These are phyloP conservation scores for Dimargaris cristalligena DNA, from an alignment of 192 early-diverging fungal species.

Conservation along the genomic window DNA sequence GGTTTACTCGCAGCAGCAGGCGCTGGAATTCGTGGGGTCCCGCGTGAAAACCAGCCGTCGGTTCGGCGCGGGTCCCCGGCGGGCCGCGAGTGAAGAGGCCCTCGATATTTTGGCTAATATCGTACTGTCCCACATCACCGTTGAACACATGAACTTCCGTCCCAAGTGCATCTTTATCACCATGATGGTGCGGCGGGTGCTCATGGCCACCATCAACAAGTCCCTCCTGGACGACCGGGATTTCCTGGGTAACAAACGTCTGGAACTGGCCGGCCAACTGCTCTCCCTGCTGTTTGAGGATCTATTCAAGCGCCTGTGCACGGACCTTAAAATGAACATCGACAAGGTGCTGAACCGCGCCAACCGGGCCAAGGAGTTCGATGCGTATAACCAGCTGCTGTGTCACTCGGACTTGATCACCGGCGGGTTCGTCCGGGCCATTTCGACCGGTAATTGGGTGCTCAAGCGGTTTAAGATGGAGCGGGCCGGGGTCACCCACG, in stretches of 20 bases:
- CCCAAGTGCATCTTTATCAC: constrained; percentile 86
- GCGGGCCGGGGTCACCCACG: constrained; percentile 90
- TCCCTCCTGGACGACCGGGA: constrained; percentile 88
- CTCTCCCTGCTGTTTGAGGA: constrained; percentile 92
- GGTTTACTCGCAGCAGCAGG: constrained; percentile 82
- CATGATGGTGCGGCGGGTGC: constrained; percentile 80
- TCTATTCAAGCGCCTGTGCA: constrained; percentile 87
- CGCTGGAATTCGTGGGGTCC: constrained; percentile 71
- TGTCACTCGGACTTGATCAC: constrained; percentile 74
- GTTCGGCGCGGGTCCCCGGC: constrained; percentile 27
- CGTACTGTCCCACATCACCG: constrained; percentile 80
- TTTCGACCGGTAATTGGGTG: constrained; percentile 96
- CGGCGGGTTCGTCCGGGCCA: constrained; percentile 76
- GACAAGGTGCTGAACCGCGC: constrained; percentile 82
- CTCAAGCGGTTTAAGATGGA: constrained; percentile 99
- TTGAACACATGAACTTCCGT: constrained; percentile 71
- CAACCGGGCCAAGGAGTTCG: constrained; percentile 74
- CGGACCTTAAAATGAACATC: constrained; percentile 71
- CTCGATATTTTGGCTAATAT: constrained; percentile 70
- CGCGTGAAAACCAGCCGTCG: constrained; percentile 54
- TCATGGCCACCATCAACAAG: constrained; percentile 67
- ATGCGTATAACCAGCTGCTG: constrained; percentile 58
- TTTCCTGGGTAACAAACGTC: constrained; percentile 94
- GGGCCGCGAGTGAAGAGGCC: constrained; percentile 62
- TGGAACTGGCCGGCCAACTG: constrained; percentile 93